Conservation (phyloP, 2,329 filamentous ascomycete species). For the Scleromitrula shiraiana region DNA sequence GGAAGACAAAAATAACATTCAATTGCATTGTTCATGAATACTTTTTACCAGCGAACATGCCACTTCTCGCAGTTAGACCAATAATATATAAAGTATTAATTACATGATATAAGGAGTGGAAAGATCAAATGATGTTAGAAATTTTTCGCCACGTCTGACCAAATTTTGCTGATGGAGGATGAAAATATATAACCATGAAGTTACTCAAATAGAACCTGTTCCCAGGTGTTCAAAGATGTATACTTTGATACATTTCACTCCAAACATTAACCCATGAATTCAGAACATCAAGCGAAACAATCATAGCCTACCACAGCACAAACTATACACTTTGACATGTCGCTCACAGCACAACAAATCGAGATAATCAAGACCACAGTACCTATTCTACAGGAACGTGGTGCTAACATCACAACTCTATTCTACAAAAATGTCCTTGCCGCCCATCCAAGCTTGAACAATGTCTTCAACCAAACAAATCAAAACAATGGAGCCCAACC, state of each 20-base stretch:
- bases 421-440: slow-evolving; percentile 65
- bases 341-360: slow-evolving; percentile 56
- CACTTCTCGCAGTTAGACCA: not conserved
- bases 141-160: not conserved
- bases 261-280: too few species aligned
- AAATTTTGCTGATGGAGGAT: too few species aligned
- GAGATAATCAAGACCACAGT: slow-evolving; percentile 69
- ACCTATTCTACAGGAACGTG: slow-evolving; percentile 62
- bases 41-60: too few species aligned
- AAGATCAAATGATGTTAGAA: not conserved
- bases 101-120: not conserved
- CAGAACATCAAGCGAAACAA: too few species aligned
- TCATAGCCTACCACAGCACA: not conserved
- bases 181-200: too few species aligned
- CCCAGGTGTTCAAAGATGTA: not conserved
- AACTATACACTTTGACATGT: slow-evolving; percentile 22
- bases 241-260: too few species aligned
- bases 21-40: too few species aligned
- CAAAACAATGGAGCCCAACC: slow-evolving; percentile 62
- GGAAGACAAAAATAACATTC: too few species aligned
- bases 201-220: not conserved
- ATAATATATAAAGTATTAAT: not conserved
- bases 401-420: slow-evolving; percentile 57
- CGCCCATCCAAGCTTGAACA: slow-evolving; percentile 56
- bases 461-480: slow-evolving; percentile 63